Percentiles rank a stretch among this genome's conserved stretches.
phyloP scores from a whole-genome alignment of 2,329 filamentous ascomycete genomes.

The Aspergillus pseudotamarii region DNA sequence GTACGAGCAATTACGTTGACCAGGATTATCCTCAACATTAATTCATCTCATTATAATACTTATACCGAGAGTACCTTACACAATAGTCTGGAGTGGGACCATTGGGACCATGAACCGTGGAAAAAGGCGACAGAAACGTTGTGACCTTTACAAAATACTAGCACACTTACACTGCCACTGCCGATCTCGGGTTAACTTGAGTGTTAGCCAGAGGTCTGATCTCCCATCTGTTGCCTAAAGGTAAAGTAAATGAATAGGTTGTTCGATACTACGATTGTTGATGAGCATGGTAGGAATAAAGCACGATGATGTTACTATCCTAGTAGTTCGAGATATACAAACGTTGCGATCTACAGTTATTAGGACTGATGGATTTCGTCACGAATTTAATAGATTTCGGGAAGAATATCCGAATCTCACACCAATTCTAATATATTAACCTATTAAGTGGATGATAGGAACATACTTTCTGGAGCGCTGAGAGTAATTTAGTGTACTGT shows the following conservation, averaged over 20 bases:
- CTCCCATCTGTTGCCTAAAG: conserved; percentile 8
- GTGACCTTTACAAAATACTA: conserved; percentile 13
- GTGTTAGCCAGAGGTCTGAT: conserved; percentile 25
- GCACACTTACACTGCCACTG: conserved; percentile 27
- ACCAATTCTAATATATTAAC: neutral
- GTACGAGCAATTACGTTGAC: neutral
- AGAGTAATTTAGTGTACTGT: neutral
- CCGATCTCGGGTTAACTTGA: conserved; percentile 32
- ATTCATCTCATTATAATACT: neutral
- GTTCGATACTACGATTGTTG: neutral
- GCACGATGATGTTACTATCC: neutral
- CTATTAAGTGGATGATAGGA: neutral
- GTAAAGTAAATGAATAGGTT: neutral
- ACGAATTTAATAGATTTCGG: neutral
- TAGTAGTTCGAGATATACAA: neutral
- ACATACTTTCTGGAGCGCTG: neutral
- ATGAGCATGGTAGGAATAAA: neutral
- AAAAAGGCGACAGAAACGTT: conserved; percentile 10
- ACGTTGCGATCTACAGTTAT: neutral
- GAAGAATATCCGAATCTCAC: conserved; percentile 1
- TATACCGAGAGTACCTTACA: neutral
- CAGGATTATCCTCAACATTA: neutral
- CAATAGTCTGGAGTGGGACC: neutral
- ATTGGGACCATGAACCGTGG: conserved; percentile 14
- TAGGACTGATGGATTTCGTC: neutral